Conservation (phyloP, 306 rosid genomes). For the Casuarina equisetifolia region DNA sequence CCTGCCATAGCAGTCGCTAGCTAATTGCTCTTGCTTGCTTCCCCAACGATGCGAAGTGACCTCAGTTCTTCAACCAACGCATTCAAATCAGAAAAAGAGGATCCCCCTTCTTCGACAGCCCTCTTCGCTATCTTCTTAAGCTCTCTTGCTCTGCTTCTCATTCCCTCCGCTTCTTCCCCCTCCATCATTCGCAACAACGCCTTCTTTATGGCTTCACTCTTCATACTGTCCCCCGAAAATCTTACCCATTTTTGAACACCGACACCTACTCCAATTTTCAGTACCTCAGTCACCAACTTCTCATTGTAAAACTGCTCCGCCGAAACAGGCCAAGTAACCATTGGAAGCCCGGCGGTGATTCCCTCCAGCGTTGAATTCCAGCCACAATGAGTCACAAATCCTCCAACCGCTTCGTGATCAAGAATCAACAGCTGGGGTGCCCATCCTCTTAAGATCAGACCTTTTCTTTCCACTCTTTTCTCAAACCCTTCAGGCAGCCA, state of each 20-base stretch:
- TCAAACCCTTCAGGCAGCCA: constrained; percentile 44
- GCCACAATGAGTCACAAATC: constrained; percentile 45
- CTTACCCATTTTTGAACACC: constrained; percentile 3
- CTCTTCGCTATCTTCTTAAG: constrained; percentile 17
- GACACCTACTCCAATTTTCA: constrained; percentile 29
- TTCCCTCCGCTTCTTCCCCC: constrained; percentile 19
- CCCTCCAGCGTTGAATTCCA: constrained; percentile 43
- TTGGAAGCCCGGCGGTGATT: constrained; percentile 31
- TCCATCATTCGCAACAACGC: constrained; percentile 13
- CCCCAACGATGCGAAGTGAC: background rate
- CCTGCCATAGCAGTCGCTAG: too few species aligned
- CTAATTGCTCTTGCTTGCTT: background rate
- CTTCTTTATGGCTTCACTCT: constrained; percentile 10
- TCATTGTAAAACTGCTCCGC: constrained; percentile 41
- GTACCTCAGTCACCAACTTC: constrained; percentile 34
- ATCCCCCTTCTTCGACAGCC: constrained; percentile 26
- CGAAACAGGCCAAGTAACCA: constrained; percentile 42
- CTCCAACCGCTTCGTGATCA: constrained; percentile 35
- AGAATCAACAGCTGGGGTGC: constrained; percentile 43
- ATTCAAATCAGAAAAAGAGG: constrained; percentile 20
- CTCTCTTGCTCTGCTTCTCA: constrained; percentile 21
- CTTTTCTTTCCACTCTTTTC: constrained; percentile 39
- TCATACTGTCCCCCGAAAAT: constrained; percentile 4
- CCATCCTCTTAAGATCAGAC: constrained; percentile 50
- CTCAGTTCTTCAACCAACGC: constrained; percentile 19